phyloP scores from a whole-genome alignment of 768 basidiomycete genomes.

The Hygrocybe coccinea region DNA sequence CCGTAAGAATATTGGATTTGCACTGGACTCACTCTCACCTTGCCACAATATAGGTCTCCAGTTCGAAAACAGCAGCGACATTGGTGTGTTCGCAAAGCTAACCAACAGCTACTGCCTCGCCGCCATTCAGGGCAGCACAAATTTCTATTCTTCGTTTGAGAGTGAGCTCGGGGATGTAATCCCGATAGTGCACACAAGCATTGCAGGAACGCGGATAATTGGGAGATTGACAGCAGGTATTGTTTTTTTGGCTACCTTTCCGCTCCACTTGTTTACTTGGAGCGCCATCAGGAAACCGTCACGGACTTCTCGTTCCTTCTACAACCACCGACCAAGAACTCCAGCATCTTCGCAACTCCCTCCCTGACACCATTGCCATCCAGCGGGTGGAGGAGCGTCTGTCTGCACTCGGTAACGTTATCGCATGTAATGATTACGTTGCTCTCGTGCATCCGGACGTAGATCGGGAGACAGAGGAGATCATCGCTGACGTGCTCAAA shows the following conservation, averaged over 20 bases:
- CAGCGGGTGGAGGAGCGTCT: constrained; percentile 96
- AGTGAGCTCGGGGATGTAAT: constrained; percentile 88
- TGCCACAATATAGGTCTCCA: constrained; percentile 60
- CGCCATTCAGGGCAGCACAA: constrained; percentile 90
- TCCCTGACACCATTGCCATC: constrained; percentile 89
- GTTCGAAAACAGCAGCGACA: constrained; percentile 91
- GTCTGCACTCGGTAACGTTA: constrained; percentile 96
- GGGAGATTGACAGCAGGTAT: constrained; percentile 88
- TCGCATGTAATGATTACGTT: constrained; percentile 98
- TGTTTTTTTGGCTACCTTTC: background rate
- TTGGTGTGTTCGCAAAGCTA: constrained; percentile 96
- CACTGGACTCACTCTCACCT: background rate
- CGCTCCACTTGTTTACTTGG: background rate
- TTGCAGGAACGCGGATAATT: constrained; percentile 90
- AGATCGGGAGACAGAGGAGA: constrained; percentile 98
- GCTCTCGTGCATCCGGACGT: constrained; percentile 98
- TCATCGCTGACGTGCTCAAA: constrained; percentile 98
- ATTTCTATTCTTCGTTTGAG: constrained; percentile 98
- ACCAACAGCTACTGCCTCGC: constrained; percentile 97
- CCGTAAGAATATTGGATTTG: constrained; percentile 31
- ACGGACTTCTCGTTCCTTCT: constrained; percentile 93
- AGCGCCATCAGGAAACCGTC: constrained; percentile 72
- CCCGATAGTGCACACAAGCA: constrained; percentile 94
- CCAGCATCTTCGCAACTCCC: constrained; percentile 92
- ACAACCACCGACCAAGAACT: constrained; percentile 97